A percentile compares a stretch with the other conserved stretches of the same genome.
Evolutionary conservation across 2,329 filamentous ascomycete genomes (phyloP).

Genomic region (Hypoxylon sp.): DNA sequence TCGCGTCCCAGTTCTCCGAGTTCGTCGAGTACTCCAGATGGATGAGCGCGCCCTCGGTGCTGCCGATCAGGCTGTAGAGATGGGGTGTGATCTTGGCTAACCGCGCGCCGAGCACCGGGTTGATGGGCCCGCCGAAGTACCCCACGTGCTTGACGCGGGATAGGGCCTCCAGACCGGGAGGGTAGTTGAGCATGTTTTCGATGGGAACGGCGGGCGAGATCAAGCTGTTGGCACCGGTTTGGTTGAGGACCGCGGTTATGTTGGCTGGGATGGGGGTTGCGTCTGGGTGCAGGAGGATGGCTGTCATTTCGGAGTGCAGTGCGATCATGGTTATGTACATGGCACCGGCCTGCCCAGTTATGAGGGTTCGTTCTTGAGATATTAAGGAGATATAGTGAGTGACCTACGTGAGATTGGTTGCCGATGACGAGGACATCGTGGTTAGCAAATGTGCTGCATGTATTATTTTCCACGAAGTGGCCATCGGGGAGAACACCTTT

Average conservation of each 20-base stretch:
- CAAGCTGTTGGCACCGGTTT: slow-evolving; percentile 35
- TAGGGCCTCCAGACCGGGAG: slow-evolving; percentile 38
- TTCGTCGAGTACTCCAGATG: slow-evolving; percentile 43
- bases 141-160: slow-evolving; percentile 45
- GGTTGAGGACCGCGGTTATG: slow-evolving; percentile 43
- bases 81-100: slow-evolving; percentile 45
- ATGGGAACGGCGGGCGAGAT: slow-evolving; percentile 46
- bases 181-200: slow-evolving; percentile 47
- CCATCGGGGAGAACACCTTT: slow-evolving; percentile 34
- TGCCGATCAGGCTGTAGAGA: slow-evolving; percentile 46
- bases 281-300: slow-evolving; percentile 46
- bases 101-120: slow-evolving; percentile 43
- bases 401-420: slow-evolving; percentile 42
- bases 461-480: slow-evolving; percentile 23
- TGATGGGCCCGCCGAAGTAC: slow-evolving; percentile 49
- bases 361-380: background rate
- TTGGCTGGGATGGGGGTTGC: slow-evolving; percentile 43
- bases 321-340: slow-evolving; percentile 35
- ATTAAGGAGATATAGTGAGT: background rate
- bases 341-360: slow-evolving; percentile 40
- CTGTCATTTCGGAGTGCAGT: slow-evolving; percentile 33
- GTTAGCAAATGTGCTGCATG: slow-evolving; percentile 37
- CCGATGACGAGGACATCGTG: slow-evolving; percentile 39
- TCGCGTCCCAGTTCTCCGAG: slow-evolving; percentile 47
- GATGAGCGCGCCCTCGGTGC: slow-evolving; percentile 45